A percentile compares a stretch with the other conserved stretches of the same genome.
Conservation (phyloP, 495 filamentous ascomycete genomes). For the Alectoria sarmentosa region DNA sequence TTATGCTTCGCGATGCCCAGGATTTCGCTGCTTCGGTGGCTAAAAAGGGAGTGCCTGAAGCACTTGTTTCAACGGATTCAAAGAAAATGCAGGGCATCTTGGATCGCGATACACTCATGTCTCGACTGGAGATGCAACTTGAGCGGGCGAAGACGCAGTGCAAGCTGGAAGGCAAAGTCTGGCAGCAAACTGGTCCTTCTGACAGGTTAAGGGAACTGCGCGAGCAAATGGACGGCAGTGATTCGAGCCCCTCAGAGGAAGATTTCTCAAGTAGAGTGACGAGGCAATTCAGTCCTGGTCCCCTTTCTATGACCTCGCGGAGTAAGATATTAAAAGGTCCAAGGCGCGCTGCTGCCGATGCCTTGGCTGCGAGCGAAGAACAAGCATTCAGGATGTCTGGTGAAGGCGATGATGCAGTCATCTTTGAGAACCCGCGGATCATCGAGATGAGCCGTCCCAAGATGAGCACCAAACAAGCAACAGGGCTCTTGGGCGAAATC, state of each 20-base stretch:
- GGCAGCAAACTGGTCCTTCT: constrained; percentile 81
- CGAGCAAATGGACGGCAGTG: constrained; percentile 80
- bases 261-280: constrained; percentile 47
- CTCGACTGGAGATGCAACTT: constrained; percentile 84
- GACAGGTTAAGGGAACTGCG: constrained; percentile 87
- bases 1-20: constrained; percentile 97
- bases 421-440: constrained; percentile 60
- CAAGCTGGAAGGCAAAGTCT: constrained; percentile 92
- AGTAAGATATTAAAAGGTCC: constrained; percentile 55
- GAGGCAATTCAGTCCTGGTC: constrained; percentile 44
- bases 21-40: constrained; percentile 86
- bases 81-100: constrained; percentile 85
- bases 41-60: constrained; percentile 55
- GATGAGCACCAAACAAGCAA: constrained; percentile 64
- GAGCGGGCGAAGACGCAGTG: constrained; percentile 97
- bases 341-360: constrained; percentile 34
- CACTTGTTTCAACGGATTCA: constrained; percentile 54
- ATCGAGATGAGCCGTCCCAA: constrained; percentile 65
- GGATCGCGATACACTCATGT: constrained; percentile 86
- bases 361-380: constrained; percentile 37
- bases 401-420: constrained; percentile 42
- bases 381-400: constrained; percentile 37
- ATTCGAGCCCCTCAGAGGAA: constrained; percentile 37
- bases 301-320: constrained; percentile 59
- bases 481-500: constrained; percentile 74